Evolutionary conservation across 1,284 basidiomycete species (phyloP).

Genomic region (Erythrobasidium hasegawianum): DNA sequence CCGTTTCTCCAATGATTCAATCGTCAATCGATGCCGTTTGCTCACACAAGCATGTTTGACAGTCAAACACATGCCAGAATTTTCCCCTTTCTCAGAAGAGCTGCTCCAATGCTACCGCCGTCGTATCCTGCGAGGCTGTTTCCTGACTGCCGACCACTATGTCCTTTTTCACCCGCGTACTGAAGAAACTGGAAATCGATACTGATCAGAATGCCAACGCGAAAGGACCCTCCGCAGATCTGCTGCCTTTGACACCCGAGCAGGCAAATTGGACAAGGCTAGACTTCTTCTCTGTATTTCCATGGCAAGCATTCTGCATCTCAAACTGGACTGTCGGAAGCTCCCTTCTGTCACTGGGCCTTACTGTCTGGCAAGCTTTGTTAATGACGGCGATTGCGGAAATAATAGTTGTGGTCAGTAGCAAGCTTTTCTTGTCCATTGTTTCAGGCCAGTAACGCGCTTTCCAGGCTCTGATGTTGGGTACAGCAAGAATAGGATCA

Average conservation of each 20-base stretch:
- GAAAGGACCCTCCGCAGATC: not conserved
- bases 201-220: too few species aligned
- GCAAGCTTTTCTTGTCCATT: not conserved
- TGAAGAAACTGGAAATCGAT: too few species aligned
- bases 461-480: not conserved
- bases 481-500: not conserved
- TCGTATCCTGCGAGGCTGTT: too few species aligned
- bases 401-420: not conserved
- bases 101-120: too few species aligned
- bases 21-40: too few species aligned
- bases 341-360: conserved; percentile 8
- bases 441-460: not conserved
- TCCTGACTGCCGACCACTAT: too few species aligned
- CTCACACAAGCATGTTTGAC: too few species aligned
- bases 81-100: too few species aligned
- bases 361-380: conserved; percentile 21
- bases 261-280: not conserved
- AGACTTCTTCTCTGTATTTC: conserved; percentile 12
- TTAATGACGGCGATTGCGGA: not conserved
- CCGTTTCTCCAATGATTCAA: too few species aligned
- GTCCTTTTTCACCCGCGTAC: too few species aligned
- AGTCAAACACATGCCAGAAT: too few species aligned
- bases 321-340: conserved; percentile 13
- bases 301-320: conserved; percentile 10
- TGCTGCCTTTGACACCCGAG: not conserved